Evolutionary conservation across 805 yeast genomes (phyloP).

Genomic region (Saturnispora saitoi): DNA sequence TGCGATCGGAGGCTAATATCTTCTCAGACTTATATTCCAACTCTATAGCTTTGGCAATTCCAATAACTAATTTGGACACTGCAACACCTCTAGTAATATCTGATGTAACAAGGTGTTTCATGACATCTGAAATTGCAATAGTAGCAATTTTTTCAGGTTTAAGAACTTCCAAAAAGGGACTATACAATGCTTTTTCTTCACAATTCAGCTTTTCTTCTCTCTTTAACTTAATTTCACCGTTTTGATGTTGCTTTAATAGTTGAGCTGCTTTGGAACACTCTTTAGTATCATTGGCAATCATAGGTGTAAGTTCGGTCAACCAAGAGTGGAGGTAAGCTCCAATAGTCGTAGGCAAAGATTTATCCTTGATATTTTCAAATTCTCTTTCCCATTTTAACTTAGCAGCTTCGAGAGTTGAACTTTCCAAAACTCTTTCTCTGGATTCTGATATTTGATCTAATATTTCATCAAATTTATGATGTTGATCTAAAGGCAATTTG

Average conservation of each 20-base stretch:
- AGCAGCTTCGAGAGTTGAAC: constrained; percentile 76
- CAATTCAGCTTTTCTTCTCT: constrained; percentile 16
- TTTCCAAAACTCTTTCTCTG: constrained; percentile 71
- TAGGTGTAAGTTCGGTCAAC: constrained; percentile 67
- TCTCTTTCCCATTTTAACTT: constrained; percentile 82
- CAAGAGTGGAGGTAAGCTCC: constrained; percentile 78
- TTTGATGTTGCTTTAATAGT: constrained; percentile 10
- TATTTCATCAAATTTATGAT: constrained; percentile 50
- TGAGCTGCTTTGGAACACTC: constrained; percentile 41
- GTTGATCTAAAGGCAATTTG: constrained; percentile 39
- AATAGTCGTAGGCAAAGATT: constrained; percentile 45
- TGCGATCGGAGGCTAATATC: constrained; percentile 48
- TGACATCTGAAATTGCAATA: constrained; percentile 72
- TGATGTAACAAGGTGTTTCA: constrained; percentile 65
- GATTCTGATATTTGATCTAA: constrained; percentile 63
- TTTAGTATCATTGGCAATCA: constrained; percentile 56
- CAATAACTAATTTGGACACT: constrained; percentile 70
- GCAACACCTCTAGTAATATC: constrained; percentile 76
- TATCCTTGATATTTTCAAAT: constrained; percentile 40
- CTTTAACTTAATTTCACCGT: constrained; percentile 15
- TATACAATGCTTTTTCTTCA: constrained; percentile 45
- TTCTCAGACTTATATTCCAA: constrained; percentile 71
- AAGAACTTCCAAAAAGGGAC: constrained; percentile 68
- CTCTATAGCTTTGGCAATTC: constrained; percentile 80
- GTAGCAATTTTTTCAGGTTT: constrained; percentile 76